Percentiles rank a stretch among this genome's conserved stretches.
phyloP scores from a whole-genome alignment of 768 basidiomycete species.

The Boletus tylopilopsis region DNA sequence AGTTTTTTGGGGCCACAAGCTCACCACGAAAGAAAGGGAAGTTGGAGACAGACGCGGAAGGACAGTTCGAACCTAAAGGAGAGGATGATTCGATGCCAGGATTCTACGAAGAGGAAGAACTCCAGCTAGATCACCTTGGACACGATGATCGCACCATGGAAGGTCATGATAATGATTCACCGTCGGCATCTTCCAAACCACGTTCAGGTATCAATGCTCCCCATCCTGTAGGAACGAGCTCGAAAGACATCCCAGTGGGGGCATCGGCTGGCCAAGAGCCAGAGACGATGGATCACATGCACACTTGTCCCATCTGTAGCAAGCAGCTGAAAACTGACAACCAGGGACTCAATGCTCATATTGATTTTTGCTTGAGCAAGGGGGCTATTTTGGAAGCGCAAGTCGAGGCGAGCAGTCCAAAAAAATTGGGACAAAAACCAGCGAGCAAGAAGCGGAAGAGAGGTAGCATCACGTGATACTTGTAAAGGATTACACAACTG shows the following conservation, averaged over 20 bases:
- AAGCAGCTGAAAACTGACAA: constrained; percentile 67
- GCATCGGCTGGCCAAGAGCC: constrained; percentile 18
- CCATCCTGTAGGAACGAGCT: not conserved
- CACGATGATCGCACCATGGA: constrained; percentile 10
- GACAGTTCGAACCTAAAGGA: constrained; percentile 17
- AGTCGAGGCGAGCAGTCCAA: constrained; percentile 22
- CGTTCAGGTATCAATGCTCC: not conserved
- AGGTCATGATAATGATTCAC: constrained; percentile 1
- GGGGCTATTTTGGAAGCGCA: constrained; percentile 74
- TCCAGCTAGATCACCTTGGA: constrained; percentile 17
- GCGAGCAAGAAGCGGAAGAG: constrained; percentile 17
- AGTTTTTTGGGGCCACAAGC: constrained; percentile 57
- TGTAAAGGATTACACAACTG: not conserved
- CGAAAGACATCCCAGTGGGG: constrained; percentile 2
- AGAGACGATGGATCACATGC: not conserved
- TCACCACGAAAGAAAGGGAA: constrained; percentile 41
- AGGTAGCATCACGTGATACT: constrained; percentile 18
- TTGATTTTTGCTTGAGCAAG: constrained; percentile 85
- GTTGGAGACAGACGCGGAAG: constrained; percentile 15
- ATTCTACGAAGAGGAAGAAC: constrained; percentile 46
- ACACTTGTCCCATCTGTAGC: constrained; percentile 70
- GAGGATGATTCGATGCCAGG: constrained; percentile 46
- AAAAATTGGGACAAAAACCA: constrained; percentile 6
- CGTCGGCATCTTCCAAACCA: constrained; percentile 10
- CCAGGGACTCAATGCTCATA: constrained; percentile 75